Evolutionary conservation across 495 filamentous ascomycete species (phyloP).

Genomic region (Lophium mytilinum): DNA sequence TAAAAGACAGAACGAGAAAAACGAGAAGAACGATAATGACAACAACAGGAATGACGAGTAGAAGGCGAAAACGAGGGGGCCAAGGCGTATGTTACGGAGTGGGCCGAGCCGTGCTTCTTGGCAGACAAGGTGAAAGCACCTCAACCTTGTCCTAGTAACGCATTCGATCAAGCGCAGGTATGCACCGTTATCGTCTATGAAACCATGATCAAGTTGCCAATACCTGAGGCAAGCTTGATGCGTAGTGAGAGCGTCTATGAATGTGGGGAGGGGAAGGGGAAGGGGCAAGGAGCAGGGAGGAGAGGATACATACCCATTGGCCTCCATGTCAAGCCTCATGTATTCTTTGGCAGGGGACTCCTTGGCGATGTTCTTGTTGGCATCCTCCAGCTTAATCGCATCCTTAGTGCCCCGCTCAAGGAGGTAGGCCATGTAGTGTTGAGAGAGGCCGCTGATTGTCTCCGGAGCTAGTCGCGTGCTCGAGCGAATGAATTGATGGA

Average conservation of each 20-base stretch:
- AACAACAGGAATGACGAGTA: neutral
- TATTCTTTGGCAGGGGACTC: conserved; percentile 61
- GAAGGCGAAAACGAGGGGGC: too few species aligned
- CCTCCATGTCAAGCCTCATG: conserved; percentile 71
- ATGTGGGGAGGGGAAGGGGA: conserved; percentile 4
- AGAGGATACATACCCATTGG: conserved; percentile 55
- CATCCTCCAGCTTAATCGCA: conserved; percentile 31
- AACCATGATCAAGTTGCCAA: neutral
- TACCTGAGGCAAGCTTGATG: neutral
- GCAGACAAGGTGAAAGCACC: too few species aligned
- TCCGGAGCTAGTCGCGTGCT: conserved; percentile 63
- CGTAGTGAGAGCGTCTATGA: conserved; percentile 2
- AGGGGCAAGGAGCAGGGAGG: neutral
- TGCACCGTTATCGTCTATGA: too few species aligned
- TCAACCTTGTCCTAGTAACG: too few species aligned
- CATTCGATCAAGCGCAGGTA: neutral
- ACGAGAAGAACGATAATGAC: neutral
- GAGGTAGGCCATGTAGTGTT: conserved; percentile 76
- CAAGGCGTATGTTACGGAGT: too few species aligned
- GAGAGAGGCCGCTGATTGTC: conserved; percentile 66
- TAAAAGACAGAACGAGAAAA: too few species aligned
- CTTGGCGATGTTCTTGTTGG: too few species aligned
- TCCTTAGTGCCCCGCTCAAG: conserved; percentile 76
- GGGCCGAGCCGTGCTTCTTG: too few species aligned
- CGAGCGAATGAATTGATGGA: conserved; percentile 67